Base-by-base conservation (phyloP, 1,139 yeast genomes). In the Entelexis paramagnoliae region DNA sequence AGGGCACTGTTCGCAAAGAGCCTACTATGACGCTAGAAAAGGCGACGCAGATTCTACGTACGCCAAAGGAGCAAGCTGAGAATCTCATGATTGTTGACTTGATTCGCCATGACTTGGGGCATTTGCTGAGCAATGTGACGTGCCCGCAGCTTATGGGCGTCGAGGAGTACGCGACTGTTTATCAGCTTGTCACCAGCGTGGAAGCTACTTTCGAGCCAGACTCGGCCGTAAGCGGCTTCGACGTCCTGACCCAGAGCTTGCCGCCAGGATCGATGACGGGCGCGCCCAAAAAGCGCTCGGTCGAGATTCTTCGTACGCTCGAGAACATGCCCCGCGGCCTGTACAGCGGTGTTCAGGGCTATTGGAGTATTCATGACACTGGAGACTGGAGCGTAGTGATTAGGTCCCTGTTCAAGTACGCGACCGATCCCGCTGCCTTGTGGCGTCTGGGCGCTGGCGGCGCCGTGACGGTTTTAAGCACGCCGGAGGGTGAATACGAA, bases 261-360 rank as follows among this genome's bases (percentile, higher is more conserved):
- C 98, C 99, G 1, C 96, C 99, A 0, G 99, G 99, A 0, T 89
- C 97, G 1, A 93, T 93, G 99, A 93, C 99, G 0, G 99, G 99
- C 3, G 98, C 99, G 0, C 99, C 99, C 1, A 93, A 93, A 68
- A 84, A 82, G 62, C 75, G 96, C 53, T 86, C 96, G 0, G 95
- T 91, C 2, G 93, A 89, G 64, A 67, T 93, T 14, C 72, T 93
- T 24, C 83, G 82, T 55, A 67, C 69, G 1, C 69, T 72, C 53
- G 87, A 71, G 62, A 63, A 59, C 63, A 30, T 29, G 8, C 75
- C 67, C 66, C 76, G 98, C 60, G 97, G 97, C 0, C 69, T 89
- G 4, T 93, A 93, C 64, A 85, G 96, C 56, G 99, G 99, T 17
- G 93, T 91, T 2, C 81, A 85, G 38, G 99, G 99, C 0, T 93